Conservation (phyloP, 1,284 basidiomycete genomes). For the Sanguinoderma infundibulare region DNA sequence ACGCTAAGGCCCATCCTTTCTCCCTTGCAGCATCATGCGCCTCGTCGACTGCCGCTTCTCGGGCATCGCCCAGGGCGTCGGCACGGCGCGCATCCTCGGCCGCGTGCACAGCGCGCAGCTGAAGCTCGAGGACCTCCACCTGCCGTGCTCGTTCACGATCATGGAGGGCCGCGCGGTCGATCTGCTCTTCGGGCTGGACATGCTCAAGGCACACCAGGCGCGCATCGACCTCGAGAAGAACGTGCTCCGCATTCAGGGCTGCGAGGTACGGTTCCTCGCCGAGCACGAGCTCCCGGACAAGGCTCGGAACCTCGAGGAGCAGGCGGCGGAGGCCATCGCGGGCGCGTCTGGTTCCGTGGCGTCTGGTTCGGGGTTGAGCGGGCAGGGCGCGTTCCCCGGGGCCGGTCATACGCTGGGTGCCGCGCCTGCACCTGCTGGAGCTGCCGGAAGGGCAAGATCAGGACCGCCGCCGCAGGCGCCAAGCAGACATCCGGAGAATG, state of each 20-base stretch:
- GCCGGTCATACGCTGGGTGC: constrained; percentile 57
- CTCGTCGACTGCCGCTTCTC: constrained; percentile 87
- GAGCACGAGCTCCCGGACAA: constrained; percentile 95
- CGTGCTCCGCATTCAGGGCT: constrained; percentile 86
- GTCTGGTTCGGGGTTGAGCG: constrained; percentile 3
- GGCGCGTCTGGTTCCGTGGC: constrained; percentile 24
- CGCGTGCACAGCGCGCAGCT: constrained; percentile 94
- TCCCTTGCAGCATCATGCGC: constrained; percentile 73
- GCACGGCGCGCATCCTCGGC: constrained; percentile 94
- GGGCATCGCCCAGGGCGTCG: constrained; percentile 95
- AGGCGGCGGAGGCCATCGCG: constrained; percentile 24
- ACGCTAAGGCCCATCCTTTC: too few species aligned
- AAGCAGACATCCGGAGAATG: constrained; percentile 51
- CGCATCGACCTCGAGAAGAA: constrained; percentile 92
- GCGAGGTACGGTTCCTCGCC: constrained; percentile 86
- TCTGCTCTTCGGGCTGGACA: constrained; percentile 94
- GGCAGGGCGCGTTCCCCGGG: constrained; percentile 56
- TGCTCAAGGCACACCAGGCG: constrained; percentile 97
- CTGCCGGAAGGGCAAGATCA: constrained; percentile 24
- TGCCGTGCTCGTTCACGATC: constrained; percentile 94
- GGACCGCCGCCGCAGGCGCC: constrained; percentile 17
- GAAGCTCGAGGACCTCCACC: constrained; percentile 81
- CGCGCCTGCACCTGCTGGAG: constrained; percentile 39
- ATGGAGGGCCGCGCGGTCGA: constrained; percentile 96
- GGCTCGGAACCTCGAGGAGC: constrained; percentile 52